A percentile compares a stretch with the other conserved stretches of the same genome.
Evolutionary conservation across 352 stramenopile genomes (phyloP).

Genomic region (Globisporangium acanthophoron): DNA sequence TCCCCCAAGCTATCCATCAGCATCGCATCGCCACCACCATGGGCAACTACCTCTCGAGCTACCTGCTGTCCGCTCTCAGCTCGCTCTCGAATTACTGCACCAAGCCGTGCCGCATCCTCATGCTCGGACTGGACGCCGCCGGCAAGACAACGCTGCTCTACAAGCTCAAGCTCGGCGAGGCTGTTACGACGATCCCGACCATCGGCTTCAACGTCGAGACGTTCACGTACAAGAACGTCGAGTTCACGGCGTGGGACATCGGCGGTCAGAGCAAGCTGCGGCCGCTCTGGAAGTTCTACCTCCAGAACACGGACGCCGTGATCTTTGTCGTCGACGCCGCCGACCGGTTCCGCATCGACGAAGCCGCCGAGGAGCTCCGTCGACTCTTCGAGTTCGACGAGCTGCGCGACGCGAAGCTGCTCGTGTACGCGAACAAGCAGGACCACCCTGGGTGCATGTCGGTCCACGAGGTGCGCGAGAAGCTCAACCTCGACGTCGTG

Average conservation of each 20-base stretch:
- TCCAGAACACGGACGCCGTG: conserved; percentile 47
- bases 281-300: conserved; percentile 73
- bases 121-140: conserved; percentile 27
- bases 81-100: conserved; percentile 25
- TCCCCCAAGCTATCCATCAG: too few relatives aligned
- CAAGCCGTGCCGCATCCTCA: conserved; percentile 51
- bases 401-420: conserved; percentile 26
- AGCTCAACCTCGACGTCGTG: conserved; percentile 23
- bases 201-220: conserved; percentile 82
- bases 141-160: conserved; percentile 96
- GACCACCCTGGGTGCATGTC: conserved; percentile 25
- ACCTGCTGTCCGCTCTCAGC: conserved; percentile 25
- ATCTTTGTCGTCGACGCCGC: conserved; percentile 82
- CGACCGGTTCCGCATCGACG: conserved; percentile 44
- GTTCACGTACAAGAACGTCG: conserved; percentile 60
- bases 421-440: conserved; percentile 46
- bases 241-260: conserved; percentile 81
- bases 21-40: conserved; percentile 10
- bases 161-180: conserved; percentile 68
- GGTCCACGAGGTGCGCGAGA: conserved; percentile 20
- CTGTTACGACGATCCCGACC: conserved; percentile 61
- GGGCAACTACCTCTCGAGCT: conserved; percentile 41
- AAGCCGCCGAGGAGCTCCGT: conserved; percentile 34
- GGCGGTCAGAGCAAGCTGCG: conserved; percentile 69
- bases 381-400: conserved; percentile 34